A percentile compares a stretch with the other conserved stretches of the same genome.
phyloP scores from a whole-genome alignment of 202 grass and related monocot genomes.

The Carex arenaria region DNA sequence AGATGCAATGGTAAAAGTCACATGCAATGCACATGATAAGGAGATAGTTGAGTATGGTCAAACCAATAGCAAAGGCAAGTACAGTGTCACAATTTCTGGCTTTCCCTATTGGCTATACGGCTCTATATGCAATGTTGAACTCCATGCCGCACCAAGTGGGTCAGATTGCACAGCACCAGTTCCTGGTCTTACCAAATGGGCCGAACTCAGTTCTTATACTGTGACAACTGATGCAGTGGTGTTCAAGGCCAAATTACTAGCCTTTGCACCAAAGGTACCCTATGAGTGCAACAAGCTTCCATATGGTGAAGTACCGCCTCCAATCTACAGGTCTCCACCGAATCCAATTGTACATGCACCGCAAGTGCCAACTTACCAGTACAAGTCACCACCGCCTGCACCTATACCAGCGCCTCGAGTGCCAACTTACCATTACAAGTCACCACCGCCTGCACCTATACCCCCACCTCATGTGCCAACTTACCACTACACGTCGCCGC shows the following conservation, averaged over 20 bases:
- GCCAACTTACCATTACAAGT: slow-evolving; percentile 25
- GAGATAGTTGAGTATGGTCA: slow-evolving; percentile 49
- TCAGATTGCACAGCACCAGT: slow-evolving; percentile 57
- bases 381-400: slow-evolving; percentile 25
- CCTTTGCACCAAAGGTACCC: slow-evolving; percentile 51
- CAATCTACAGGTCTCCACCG: slow-evolving; percentile 25
- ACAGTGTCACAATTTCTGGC: slow-evolving; percentile 46
- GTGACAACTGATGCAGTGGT: slow-evolving; percentile 46
- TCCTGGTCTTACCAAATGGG: slow-evolving; percentile 28
- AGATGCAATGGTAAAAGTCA: slow-evolving; percentile 70
- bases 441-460: slow-evolving; percentile 17
- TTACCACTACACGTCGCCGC: no score
- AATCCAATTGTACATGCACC: slow-evolving; percentile 28
- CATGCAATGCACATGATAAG: slow-evolving; percentile 45
- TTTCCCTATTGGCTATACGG: slow-evolving; percentile 37
- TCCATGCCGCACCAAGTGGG: slow-evolving; percentile 57
- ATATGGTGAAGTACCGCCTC: slow-evolving; percentile 16
- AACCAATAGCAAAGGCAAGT: slow-evolving; percentile 54
- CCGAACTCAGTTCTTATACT: slow-evolving; percentile 35
- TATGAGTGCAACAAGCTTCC: slow-evolving; percentile 35
- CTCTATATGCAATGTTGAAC: slow-evolving; percentile 63
- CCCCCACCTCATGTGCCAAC: background rate
- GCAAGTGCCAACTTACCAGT: slow-evolving; percentile 19
- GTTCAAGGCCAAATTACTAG: slow-evolving; percentile 48
- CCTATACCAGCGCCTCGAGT: slow-evolving; percentile 33